Evolutionary conservation across 345 rosid genomes (phyloP), one percentile per base, ranked within the genome.

Genomic region (Microcos paniculata): DNA sequence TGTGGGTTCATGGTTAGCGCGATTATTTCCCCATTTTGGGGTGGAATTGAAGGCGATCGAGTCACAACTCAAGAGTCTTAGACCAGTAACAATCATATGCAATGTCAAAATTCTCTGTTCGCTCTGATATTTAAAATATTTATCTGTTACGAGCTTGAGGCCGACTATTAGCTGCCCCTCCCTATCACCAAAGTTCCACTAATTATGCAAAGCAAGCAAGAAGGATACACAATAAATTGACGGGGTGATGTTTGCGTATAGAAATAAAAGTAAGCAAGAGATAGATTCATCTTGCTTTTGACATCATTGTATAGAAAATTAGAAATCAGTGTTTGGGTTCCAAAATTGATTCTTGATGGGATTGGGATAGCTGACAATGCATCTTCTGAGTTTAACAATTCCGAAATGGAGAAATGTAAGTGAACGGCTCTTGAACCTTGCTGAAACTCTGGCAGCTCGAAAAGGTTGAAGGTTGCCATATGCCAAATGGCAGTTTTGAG

Each of bases 401-500:
- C 23, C 24, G 16, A 35, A 62, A 35, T 33, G 68, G 11, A 51
- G 40, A 51, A 28, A 30, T 45, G 8, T 18, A 51, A 70, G 19
- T 4, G 73, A 51, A 19, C 28, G 31, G 73, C 61, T 30, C 67
- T 69, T 31, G 35, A 65, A 66, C 21, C 53, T 66, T 64, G 72
- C 56, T 45, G 1, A 56, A 61, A 31, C 40, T 7, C 3, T 15
- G 59, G 73, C 55, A 30, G 64, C 3, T 72, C 5, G 56, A 43
- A 43, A 42, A 57, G 30, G 58, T 3, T 46, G 40, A 46, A 23
- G 49, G 55, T 67, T 49, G 13, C 16, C 0, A 51, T 48, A 14
- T 42, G 57, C 21, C 49, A 59, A 70, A 38, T 71, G 80, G 78
- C 68, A 52, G 35, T 28, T 23, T 8, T 43, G 57, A 59, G 77